A percentile compares a stretch with the other conserved stretches of the same genome.
Evolutionary conservation across 805 yeast genomes (phyloP).

Genomic region (Myxozyma udenii): DNA sequence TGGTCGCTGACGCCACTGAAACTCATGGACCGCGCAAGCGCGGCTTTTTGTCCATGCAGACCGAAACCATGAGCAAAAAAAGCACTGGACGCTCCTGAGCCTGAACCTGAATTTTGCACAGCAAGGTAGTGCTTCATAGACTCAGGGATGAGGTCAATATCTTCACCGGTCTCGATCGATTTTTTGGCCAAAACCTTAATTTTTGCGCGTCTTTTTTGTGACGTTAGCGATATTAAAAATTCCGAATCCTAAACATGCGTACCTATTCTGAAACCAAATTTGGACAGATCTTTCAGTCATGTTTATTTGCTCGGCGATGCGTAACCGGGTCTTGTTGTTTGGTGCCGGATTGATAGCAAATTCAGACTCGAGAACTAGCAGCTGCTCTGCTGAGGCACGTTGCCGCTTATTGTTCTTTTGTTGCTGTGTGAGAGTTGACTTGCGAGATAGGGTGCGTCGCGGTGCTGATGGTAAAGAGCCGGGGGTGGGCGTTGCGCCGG

Average conservation of each 20-base stretch:
- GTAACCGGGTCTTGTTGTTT: constrained; percentile 36
- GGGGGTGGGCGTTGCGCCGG: background rate
- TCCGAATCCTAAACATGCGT: background rate
- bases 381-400: constrained; percentile 76
- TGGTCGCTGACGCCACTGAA: constrained; percentile 13
- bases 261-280: constrained; percentile 84
- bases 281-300: constrained; percentile 87
- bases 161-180: constrained; percentile 28
- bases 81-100: constrained; percentile 12
- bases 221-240: background rate
- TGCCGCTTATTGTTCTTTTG: constrained; percentile 51
- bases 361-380: constrained; percentile 63
- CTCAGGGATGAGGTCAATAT: constrained; percentile 24
- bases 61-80: constrained; percentile 27
- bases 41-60: background rate
- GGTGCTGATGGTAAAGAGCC: background rate
- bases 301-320: constrained; percentile 65
- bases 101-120: constrained; percentile 19
- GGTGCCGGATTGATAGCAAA: constrained; percentile 76
- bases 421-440: constrained; percentile 36
- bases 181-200: constrained; percentile 27
- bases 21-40: constrained; percentile 22
- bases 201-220: constrained; percentile 22
- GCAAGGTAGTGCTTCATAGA: constrained; percentile 28
- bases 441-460: constrained; percentile 16